These are phyloP conservation scores for Parmales sp. DNA, from an alignment of 108 stramenopile genomes.

Conservation along the genomic window DNA sequence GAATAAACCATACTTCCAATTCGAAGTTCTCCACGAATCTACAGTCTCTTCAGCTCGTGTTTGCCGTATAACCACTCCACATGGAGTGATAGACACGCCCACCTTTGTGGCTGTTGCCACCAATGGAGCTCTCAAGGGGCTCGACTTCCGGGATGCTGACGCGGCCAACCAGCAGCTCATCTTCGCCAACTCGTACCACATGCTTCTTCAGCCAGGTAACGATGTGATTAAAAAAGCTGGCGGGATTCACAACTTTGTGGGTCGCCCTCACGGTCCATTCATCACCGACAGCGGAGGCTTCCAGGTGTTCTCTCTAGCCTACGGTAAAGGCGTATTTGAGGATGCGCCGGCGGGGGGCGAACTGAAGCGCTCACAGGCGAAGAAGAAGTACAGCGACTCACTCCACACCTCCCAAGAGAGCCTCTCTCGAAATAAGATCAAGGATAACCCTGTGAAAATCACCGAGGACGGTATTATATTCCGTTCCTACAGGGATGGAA, in stretches of 20 bases:
- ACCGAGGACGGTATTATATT: constrained; percentile 79
- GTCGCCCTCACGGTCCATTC: constrained; percentile 51
- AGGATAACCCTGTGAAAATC: constrained; percentile 46
- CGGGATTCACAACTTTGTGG: constrained; percentile 80
- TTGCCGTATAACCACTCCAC: constrained; percentile 52
- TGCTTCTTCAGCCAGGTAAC: constrained; percentile 78
- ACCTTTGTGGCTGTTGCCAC: constrained; percentile 86
- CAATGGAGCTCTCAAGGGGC: constrained; percentile 67
- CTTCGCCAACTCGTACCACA: constrained; percentile 88
- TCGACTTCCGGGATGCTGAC: constrained; percentile 37
- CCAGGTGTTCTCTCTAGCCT: constrained; percentile 60
- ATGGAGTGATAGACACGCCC: constrained; percentile 56
- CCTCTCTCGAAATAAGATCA: not conserved
- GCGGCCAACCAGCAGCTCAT: constrained; percentile 62
- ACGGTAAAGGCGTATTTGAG: no score
- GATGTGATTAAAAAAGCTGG: constrained; percentile 69
- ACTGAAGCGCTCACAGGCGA: not conserved
- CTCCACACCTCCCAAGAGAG: not conserved
- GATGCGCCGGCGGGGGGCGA: no score
- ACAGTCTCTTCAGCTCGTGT: constrained; percentile 58
- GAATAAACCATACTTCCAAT: constrained; percentile 56
- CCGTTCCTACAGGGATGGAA: constrained; percentile 76
- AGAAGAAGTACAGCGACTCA: not conserved
- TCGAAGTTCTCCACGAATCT: constrained; percentile 72
- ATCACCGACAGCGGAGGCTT: constrained; percentile 90